Base-by-base conservation (phyloP, 2,329 filamentous ascomycete genomes). In the Fusarium sp. region DNA sequence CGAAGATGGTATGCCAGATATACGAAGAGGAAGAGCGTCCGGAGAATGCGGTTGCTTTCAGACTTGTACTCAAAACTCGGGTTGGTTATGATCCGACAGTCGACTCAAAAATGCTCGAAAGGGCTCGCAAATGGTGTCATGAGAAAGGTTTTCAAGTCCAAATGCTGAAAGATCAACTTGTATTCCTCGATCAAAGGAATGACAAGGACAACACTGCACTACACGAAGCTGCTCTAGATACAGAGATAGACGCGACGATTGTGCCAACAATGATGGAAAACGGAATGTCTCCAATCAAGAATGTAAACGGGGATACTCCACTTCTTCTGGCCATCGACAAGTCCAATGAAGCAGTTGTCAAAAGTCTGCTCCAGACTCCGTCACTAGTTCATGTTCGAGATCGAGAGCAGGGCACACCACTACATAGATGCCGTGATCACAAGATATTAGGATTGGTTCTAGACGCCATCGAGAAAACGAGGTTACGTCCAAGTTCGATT, bases 381-480 rank as follows among this genome's bases (percentile, higher is more conserved):
- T 33, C n/a, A 11, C 17, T 48, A 4, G 1, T 48, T 1, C 44
- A 48, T 5, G 28, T 48, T 7, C 8, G 44, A 14, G 44, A 48
- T 3, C 7, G 14, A 10, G 18, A 48, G 1, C 28, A 28, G 7
- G 8, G 18, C 3, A 34, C 28, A 1, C 45, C 45, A 10, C 8
- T 48, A 7, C 45, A 48, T 14, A 24, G 31, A 9, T 48, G 31
- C 4, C 6, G 5, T 1, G 20, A 48, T 4, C 31, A 34, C 6
- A 24, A 13, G 18, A 36, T 15, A 8, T 13, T 48, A 7, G 5
- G n/a, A 4, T 10, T 48, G 4, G 14, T 24, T 17, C 14, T 36
- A 7, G 18, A 48, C 1, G 28, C 31, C 9, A 10, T 48, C 1
- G 8, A 34, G 1, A 6, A 10, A 5, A 22, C 18, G 0, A 22